Evolutionary conservation across 2,329 filamentous ascomycete species (phyloP), one percentile per base, ranked within the genome.

Genomic region (Trichoderma sp.): DNA sequence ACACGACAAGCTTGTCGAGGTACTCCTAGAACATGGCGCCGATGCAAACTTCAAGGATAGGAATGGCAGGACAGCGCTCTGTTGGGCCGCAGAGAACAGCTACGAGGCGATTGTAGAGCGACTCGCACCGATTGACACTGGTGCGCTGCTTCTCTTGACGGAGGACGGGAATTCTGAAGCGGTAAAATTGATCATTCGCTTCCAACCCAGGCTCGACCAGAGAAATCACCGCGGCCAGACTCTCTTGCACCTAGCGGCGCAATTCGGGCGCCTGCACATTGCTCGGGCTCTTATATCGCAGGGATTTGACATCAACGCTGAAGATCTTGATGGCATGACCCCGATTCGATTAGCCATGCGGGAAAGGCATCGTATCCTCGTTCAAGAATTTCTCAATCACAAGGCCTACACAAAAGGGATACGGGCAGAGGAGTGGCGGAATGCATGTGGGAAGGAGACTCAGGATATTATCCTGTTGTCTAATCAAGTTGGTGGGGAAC

Each of bases 341-440:
- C 61, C 61, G 6, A 35, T 56, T 7, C 50, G 9, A 4, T 2
- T 34, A 17, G 50, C 50, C 0, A 5, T 64, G 3, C 17, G 4
- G 1, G 3, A 3, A 1, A 17, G 15, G 2, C 0, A 34, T n/a
- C 3, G 1, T 4, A 2, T 5, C 4, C 1, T 39, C 15, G 42
- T 56, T 12, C 4, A 25, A 45, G 50, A 45, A 8, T 9, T 64
- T 5, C 17, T 64, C 2, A 34, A 34, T 2, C 5, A 8, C 0
- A 34, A 34, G 4, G 61, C 61, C 25, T 1, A 25, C 3, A 32
- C n/a, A 17, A 8, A 32, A 10, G 50, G 48, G 1, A 35, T 48
- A 6, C 48, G 19, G 52, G n/a, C 12, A 0, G 7, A 48, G 1
- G 52, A 57, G 6, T 65, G 61, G 61, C 25, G 50, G 1, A 13